These are phyloP conservation scores for Chaetomium cochliodes DNA, from an alignment of 495 filamentous ascomycete species.

Conservation along the genomic window DNA sequence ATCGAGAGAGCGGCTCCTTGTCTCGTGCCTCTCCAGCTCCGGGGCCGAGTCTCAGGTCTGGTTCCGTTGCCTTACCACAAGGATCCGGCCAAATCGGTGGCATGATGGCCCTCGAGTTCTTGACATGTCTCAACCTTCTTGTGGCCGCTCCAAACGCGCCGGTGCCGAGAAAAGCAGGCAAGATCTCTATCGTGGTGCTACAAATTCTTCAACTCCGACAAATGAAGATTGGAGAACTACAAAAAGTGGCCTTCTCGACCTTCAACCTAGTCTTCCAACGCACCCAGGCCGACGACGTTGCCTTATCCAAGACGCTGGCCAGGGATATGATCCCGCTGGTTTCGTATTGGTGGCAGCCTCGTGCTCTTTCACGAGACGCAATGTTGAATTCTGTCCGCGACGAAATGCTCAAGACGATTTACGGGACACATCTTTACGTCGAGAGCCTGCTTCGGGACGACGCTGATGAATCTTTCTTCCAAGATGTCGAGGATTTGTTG, in stretches of 20 bases:
- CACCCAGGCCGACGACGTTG: conserved; percentile 64
- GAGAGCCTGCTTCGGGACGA: conserved; percentile 40
- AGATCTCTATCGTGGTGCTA: conserved; percentile 57
- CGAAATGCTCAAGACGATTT: conserved; percentile 66
- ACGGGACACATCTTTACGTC: conserved; percentile 62
- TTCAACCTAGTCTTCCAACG: conserved; percentile 69
- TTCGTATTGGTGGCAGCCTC: conserved; percentile 66
- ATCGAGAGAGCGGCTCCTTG: conserved; percentile 32
- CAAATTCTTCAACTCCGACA: conserved; percentile 61
- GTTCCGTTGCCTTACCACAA: conserved; percentile 21
- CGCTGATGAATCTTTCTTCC: conserved; percentile 33
- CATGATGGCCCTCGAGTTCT: conserved; percentile 53
- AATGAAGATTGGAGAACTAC: conserved; percentile 57
- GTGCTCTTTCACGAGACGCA: conserved; percentile 67
- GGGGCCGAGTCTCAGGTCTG: conserved; percentile 38
- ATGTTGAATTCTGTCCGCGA: conserved; percentile 59
- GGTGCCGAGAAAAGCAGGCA: conserved; percentile 56
- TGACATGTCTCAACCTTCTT: conserved; percentile 67
- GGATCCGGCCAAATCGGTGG: conserved; percentile 32
- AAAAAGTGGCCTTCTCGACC: conserved; percentile 68
- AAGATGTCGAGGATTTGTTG: conserved; percentile 52
- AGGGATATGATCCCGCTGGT: conserved; percentile 67
- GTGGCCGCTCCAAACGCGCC: conserved; percentile 68
- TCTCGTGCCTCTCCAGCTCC: conserved; percentile 46
- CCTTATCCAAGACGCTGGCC: conserved; percentile 57